Evolutionary conservation across 2,329 filamentous ascomycete genomes (phyloP), one percentile per base, ranked within the genome.

Genomic region (Sclerotinia minor): DNA sequence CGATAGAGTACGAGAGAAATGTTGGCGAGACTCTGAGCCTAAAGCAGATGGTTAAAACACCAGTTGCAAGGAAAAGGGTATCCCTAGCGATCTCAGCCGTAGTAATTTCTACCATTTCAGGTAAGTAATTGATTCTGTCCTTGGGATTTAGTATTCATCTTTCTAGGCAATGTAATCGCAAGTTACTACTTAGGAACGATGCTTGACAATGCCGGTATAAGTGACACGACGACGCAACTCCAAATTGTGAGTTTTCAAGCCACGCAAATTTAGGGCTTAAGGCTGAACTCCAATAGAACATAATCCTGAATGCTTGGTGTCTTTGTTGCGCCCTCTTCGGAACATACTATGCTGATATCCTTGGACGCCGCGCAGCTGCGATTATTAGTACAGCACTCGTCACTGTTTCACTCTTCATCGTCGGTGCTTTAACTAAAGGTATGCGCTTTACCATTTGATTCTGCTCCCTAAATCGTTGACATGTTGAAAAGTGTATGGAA

Each of bases 391-490:
- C 81, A 58, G 67, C 68, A 17, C 71, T 80, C 15, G 71, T 82
- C 7, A 78, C 79, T 2, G 64, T 80, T 26, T 83, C 80, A 50
- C 78, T 86, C 1, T 85, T 85, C 71, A 77, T 85, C 64, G 80
- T 85, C 50, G 83, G 83, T 2, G 82, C 78, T 1, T 75, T 86
- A 84, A 87, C 71, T 85, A 87, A 63, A 77, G 81, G 79, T 78
- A 29, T 68, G n/a, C 21, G 72, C 45, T 24, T 41, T 15, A 24
- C 13, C 44, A 26, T 80, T 77, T 47, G 9, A 19, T 11, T 13
- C 26, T 9, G 19, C 26, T 11, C 32, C 11, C 21, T 29, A 32
- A 5, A 1, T 41, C 32, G 38, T 53, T 64, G 49, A 69, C 52
- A 17, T 35, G 17, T 52, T 11, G 5, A 5, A 45, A 35, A 65